Base-by-base conservation (phyloP, 805 yeast genomes). In the Hanseniaspora taiwanica region DNA sequence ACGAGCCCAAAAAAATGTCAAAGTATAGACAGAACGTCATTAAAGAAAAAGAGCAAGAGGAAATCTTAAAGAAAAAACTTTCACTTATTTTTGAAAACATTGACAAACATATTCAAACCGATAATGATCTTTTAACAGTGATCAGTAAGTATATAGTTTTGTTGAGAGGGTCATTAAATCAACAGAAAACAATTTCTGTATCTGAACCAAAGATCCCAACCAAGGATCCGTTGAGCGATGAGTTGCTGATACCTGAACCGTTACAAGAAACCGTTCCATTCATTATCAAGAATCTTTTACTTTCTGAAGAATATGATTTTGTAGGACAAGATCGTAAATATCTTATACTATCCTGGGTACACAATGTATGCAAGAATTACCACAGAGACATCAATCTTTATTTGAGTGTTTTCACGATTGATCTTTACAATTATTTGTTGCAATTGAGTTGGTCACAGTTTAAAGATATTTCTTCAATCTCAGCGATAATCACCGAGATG, bases 391-490 rank as follows among this genome's bases (percentile, higher is more conserved):
- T 56, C 1, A 46, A 55, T 3, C 42, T 55, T 31, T 58, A 58
- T 39, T 37, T 58, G 40, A 51, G 50, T 38, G 47, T 56, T 33
- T 56, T 61, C 44, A 52, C 49, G 33, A 48, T 50, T 2, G 58
- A 50, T 24, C 53, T 58, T 37, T 58, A 58, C 45, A 58, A 58
- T 38, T 20, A 50, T 9, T 39, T 58, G n/a, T 21, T 58, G 12
- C 43, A 49, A 25, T 42, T 49, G n/a, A 44, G 55, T 4, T 58
- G 62, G 62, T 48, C 46, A 4, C 52, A 54, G 35, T 55, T 41
- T 38, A 47, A 47, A 21, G 58, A 56, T 5, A 40, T 56, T 13
- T 40, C 42, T 20, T 48, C 44, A 35, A 38, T 50, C 29, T 42
- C 40, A 24, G 48, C 47, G 14, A 20, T 55, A 6, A 45, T 53